Percentiles rank a stretch among this genome's conserved stretches.
Evolutionary conservation across 805 yeast species (phyloP).

Genomic region (Candida mattraensis): DNA sequence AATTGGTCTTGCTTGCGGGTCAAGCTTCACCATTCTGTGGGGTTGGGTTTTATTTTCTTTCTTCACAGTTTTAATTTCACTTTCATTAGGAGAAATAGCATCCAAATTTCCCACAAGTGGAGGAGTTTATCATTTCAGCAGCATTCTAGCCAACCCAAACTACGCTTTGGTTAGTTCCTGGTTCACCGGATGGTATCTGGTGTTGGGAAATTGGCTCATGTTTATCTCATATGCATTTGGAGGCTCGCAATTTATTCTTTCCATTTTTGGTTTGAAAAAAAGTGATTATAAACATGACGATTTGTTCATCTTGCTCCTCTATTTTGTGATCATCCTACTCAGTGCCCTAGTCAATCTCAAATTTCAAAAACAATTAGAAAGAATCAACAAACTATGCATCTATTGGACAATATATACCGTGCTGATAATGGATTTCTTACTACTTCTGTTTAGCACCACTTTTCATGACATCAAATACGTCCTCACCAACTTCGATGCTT

Average conservation of each 20-base stretch:
- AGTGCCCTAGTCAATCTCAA: constrained; percentile 65
- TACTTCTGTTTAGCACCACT: constrained; percentile 55
- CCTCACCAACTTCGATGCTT: constrained; percentile 65
- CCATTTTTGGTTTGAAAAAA: constrained; percentile 63
- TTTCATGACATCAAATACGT: constrained; percentile 61
- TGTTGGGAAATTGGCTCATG: constrained; percentile 78
- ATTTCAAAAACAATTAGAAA: constrained; percentile 59
- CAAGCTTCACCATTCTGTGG: constrained; percentile 70
- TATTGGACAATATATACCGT: constrained; percentile 75
- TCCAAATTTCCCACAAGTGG: constrained; percentile 78
- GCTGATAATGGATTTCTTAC: constrained; percentile 60
- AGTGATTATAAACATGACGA: constrained; percentile 57
- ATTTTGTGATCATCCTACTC: constrained; percentile 52
- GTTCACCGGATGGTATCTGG: constrained; percentile 76
- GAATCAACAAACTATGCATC: constrained; percentile 66
- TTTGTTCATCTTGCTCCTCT: constrained; percentile 55
- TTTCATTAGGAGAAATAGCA: constrained; percentile 74
- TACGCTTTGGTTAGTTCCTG: constrained; percentile 63
- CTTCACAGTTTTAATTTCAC: constrained; percentile 61
- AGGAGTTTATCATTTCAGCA: constrained; percentile 75
- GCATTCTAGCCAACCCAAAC: constrained; percentile 59
- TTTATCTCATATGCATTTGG: constrained; percentile 71
- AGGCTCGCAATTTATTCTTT: constrained; percentile 71
- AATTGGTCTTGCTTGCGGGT: constrained; percentile 73
- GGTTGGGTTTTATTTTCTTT: constrained; percentile 72